Percentiles rank a stretch among this genome's conserved stretches.
Evolutionary conservation across 176 grass and related monocot genomes (phyloP).

Genomic region (Eleusine coracana): DNA sequence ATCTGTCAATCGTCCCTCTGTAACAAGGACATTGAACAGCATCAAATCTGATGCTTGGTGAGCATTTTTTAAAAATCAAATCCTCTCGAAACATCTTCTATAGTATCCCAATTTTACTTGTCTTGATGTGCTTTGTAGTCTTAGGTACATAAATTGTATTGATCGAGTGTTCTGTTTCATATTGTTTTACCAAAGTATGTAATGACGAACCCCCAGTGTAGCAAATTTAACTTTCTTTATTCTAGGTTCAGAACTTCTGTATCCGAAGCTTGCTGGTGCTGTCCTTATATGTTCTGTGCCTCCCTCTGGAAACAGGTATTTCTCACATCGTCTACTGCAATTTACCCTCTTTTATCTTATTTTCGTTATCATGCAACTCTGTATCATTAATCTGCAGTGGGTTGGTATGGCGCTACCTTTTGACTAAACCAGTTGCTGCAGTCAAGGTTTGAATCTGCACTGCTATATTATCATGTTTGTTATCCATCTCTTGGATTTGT

Average conservation of each 20-base stretch:
- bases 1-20: neutral
- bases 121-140: neutral
- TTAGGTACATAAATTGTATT: neutral
- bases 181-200: neutral
- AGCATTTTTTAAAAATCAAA: neutral
- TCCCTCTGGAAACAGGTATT: conserved; percentile 88
- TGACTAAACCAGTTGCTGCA: conserved; percentile 82
- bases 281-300: conserved; percentile 90
- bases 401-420: conserved; percentile 86
- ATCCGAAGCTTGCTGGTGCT: conserved; percentile 70
- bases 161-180: neutral
- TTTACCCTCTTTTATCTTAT: neutral
- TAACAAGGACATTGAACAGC: neutral
- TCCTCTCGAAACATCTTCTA: neutral
- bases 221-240: conserved; percentile 26
- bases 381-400: conserved; percentile 54
- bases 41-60: neutral
- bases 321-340: neutral
- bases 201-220: conserved; percentile 20
- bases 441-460: conserved; percentile 59
- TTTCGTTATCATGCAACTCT: conserved; percentile 38
- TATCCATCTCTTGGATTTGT: neutral
- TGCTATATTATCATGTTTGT: conserved; percentile 5
- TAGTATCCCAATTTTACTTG: neutral
- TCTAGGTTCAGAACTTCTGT: conserved; percentile 30